Evolutionary conservation across 176 grass and related monocot species (phyloP).

Genomic region (Oryza coarctata): DNA sequence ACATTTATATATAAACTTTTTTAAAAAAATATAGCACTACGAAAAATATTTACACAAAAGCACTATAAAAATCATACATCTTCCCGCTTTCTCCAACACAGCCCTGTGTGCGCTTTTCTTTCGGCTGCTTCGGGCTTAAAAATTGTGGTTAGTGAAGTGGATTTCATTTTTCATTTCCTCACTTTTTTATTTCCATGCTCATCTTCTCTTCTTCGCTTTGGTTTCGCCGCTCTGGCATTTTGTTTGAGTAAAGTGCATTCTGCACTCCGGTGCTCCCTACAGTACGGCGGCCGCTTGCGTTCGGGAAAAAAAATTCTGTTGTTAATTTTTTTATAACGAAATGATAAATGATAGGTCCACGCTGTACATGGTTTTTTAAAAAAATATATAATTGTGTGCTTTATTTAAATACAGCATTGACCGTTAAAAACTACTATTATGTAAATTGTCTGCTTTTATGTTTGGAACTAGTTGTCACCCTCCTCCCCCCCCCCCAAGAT

Average conservation of each 20-base stretch:
- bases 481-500: no score
- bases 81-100: no score
- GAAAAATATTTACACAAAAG: no score
- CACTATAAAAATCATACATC: no score
- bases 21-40: no score
- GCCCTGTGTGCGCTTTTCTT: conserved; percentile 44
- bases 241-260: conserved; percentile 45
- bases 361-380: not conserved
- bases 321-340: not conserved
- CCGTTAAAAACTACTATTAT: no score
- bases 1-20: no score
- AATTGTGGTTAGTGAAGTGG: conserved; percentile 55
- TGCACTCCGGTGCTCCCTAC: conserved; percentile 35
- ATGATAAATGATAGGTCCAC: not conserved
- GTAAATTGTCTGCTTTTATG: no score
- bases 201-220: not conserved
- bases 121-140: conserved; percentile 41
- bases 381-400: not conserved
- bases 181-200: not conserved
- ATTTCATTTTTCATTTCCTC: not conserved
- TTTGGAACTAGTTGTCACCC: no score
- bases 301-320: not conserved
- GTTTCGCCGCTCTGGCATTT: conserved; percentile 21
- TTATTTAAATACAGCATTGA: no score
- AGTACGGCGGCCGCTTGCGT: not conserved